phyloP scores from a whole-genome alignment of 148 eudicot genomes.

The Bassia scoparia region DNA sequence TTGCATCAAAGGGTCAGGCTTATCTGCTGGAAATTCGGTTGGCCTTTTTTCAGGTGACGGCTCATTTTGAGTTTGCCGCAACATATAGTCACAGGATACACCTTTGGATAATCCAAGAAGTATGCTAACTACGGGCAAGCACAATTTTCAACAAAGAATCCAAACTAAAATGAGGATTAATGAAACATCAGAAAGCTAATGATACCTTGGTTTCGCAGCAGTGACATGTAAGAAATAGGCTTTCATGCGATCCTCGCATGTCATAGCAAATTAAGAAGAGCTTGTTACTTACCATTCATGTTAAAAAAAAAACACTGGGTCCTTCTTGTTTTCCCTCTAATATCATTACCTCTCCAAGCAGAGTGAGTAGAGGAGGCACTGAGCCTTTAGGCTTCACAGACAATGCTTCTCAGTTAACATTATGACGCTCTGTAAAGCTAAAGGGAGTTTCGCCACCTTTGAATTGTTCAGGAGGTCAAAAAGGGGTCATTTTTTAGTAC shows the following conservation, averaged over 20 bases:
- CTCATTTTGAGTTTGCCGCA: slow-evolving; percentile 93
- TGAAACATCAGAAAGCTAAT: slow-evolving; percentile 12
- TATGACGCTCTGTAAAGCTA: slow-evolving; percentile 55
- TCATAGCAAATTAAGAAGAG: slow-evolving; percentile 13
- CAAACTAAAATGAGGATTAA: not conserved
- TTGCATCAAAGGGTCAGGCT: slow-evolving; percentile 71
- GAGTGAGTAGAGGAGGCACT: slow-evolving; percentile 81
- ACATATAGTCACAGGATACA: slow-evolving; percentile 61
- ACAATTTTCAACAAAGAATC: not conserved
- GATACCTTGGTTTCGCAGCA: slow-evolving; percentile 88
- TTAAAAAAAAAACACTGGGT: not conserved
- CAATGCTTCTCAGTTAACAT: slow-evolving; percentile 36
- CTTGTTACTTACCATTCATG: not conserved
- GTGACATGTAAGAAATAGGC: slow-evolving; percentile 95
- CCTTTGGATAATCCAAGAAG: slow-evolving; percentile 31
- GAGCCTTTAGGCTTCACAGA: slow-evolving; percentile 44
- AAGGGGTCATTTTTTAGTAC: not conserved
- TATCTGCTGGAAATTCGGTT: slow-evolving; percentile 79
- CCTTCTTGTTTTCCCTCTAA: not conserved
- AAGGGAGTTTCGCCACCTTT: slow-evolving; percentile 66
- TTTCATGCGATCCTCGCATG: slow-evolving; percentile 93
- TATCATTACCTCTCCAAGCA: slow-evolving; percentile 80
- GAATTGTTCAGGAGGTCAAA: not conserved
- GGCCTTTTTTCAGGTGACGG: slow-evolving; percentile 92
- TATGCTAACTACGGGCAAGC: slow-evolving; percentile 15